Evolutionary conservation across 192 early-diverging fungal species (phyloP).

Genomic region (Backusella tuberculispora): DNA sequence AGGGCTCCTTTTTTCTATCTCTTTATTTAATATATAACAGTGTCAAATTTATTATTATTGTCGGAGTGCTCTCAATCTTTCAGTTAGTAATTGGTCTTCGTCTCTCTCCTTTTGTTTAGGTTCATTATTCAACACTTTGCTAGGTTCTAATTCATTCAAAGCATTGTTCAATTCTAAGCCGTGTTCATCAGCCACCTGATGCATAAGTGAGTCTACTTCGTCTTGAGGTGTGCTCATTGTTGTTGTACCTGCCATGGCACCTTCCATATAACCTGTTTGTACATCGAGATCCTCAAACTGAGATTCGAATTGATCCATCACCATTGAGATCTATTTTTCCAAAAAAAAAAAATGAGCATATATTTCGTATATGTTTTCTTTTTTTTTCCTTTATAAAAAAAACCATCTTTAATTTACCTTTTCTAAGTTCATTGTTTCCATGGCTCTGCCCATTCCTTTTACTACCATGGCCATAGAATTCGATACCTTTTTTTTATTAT

Average conservation of each 20-base stretch:
- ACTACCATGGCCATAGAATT: slow-evolving; percentile 87
- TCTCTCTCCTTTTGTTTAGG: slow-evolving; percentile 45
- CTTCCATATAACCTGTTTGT: slow-evolving; percentile 97
- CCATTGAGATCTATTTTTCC: slow-evolving; percentile 75
- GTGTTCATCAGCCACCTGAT: slow-evolving; percentile 96
- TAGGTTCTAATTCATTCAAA: slow-evolving; percentile 56
- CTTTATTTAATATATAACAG: background rate
- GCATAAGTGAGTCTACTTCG: slow-evolving; percentile 94
- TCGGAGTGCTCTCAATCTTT: slow-evolving; percentile 50
- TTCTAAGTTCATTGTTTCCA: slow-evolving; percentile 95
- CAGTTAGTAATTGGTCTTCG: slow-evolving; percentile 49
- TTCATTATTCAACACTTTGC: slow-evolving; percentile 41
- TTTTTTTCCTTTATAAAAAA: background rate
- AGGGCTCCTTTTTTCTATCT: background rate
- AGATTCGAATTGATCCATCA: slow-evolving; percentile 98
- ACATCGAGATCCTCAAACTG: slow-evolving; percentile 99
- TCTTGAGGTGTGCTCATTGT: slow-evolving; percentile 86
- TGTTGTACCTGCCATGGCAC: slow-evolving; percentile 86
- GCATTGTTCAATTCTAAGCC: slow-evolving; percentile 86
- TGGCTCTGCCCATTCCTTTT: slow-evolving; percentile 92
- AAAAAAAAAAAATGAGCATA: background rate
- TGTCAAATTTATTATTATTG: slow-evolving; percentile 33
- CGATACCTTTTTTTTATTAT: slow-evolving; percentile 55
- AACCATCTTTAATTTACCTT: slow-evolving; percentile 54
- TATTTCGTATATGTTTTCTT: background rate